Conservation (phyloP, 208 protist genomes). For the Acanthamoeba triangularis region DNA sequence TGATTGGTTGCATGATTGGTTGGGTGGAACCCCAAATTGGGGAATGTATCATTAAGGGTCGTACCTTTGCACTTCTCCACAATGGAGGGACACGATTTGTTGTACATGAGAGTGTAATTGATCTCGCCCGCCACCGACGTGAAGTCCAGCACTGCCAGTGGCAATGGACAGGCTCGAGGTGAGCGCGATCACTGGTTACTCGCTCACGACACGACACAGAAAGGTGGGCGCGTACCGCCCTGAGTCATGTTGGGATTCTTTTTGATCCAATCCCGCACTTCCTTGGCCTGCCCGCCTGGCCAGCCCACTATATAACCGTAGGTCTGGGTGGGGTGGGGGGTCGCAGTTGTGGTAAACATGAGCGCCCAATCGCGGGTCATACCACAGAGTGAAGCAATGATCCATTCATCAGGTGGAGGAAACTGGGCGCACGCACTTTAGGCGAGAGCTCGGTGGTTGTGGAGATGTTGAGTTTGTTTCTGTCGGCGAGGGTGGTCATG, state of each 20-base stretch:
- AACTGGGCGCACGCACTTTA: too few species aligned
- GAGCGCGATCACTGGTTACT: not conserved
- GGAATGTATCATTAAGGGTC: not conserved
- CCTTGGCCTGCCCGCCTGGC: not conserved
- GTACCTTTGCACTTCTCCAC: conserved; percentile 44
- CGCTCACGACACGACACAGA: not conserved
- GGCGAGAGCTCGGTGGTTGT: not conserved
- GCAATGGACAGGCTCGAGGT: not conserved
- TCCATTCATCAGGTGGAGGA: too few species aligned
- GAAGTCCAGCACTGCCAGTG: not conserved
- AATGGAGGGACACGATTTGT: conserved; percentile 14
- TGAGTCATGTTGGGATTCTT: conserved; percentile 34
- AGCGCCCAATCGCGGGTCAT: not conserved
- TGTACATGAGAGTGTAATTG: conserved; percentile 46
- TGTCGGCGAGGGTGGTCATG: conserved; percentile 52
- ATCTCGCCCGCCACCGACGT: not conserved
- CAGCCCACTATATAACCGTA: not conserved
- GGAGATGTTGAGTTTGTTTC: conserved; percentile 62
- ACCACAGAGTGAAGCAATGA: not conserved
- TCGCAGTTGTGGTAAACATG: not conserved
- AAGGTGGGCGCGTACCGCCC: not conserved
- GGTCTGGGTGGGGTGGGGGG: not conserved
- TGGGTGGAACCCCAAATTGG: not conserved
- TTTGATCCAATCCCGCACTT: conserved; percentile 6
- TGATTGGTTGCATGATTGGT: not conserved